Evolutionary conservation across 441 rosid genomes (phyloP).

Genomic region (Melastoma candidum): DNA sequence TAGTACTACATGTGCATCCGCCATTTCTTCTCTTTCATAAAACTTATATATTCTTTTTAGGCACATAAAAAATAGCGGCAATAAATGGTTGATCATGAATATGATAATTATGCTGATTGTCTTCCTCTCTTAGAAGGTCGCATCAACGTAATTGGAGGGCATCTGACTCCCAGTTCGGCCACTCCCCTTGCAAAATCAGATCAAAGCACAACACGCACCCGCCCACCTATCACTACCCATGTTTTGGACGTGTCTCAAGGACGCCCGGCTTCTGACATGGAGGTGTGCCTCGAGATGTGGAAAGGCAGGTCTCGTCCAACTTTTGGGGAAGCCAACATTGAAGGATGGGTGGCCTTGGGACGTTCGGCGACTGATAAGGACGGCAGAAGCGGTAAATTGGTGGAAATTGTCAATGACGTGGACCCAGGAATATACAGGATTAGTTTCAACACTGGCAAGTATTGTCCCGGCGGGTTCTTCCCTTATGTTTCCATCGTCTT

Average conservation of each 20-base stretch:
- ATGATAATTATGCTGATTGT: conserved; percentile 3
- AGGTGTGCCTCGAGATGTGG: conserved; percentile 67
- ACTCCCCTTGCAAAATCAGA: conserved; percentile 25
- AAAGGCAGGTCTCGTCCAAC: conserved; percentile 29
- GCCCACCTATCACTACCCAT: conserved; percentile 88
- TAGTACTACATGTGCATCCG: too few species aligned
- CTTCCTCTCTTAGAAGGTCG: conserved; percentile 44
- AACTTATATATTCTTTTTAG: too few species aligned
- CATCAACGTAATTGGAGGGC: conserved; percentile 55
- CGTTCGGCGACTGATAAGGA: conserved; percentile 61
- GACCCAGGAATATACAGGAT: conserved; percentile 67
- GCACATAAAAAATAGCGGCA: too few species aligned
- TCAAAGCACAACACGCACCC: conserved; percentile 36
- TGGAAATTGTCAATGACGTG: conserved; percentile 48
- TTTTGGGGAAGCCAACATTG: conserved; percentile 24
- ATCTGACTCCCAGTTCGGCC: conserved; percentile 38
- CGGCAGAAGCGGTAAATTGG: conserved; percentile 65
- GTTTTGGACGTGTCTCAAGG: conserved; percentile 80
- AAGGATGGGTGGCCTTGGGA: conserved; percentile 50
- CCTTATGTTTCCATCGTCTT: conserved; percentile 69
- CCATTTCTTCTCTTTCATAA: too few species aligned
- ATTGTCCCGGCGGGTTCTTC: conserved; percentile 65
- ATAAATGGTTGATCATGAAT: neutral
- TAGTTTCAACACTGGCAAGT: conserved; percentile 71
- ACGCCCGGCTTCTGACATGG: conserved; percentile 66